Base-by-base conservation (phyloP, 2,329 filamentous ascomycete species). In the Sarocladium strictum region DNA sequence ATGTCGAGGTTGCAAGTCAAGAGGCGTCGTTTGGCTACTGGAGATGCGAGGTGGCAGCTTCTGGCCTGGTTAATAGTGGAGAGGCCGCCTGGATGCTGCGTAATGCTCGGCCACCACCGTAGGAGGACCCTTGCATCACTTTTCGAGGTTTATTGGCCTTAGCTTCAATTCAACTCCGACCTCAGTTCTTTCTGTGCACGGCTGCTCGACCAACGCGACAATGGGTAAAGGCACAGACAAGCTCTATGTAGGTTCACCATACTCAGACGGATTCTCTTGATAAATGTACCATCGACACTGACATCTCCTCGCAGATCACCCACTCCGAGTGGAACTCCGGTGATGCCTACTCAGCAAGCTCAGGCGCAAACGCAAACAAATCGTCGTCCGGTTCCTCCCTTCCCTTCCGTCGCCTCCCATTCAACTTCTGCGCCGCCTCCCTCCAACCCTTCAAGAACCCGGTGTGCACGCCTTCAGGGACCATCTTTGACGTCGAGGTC, bases 241-340 rank as follows among this genome's bases (percentile, higher is more conserved):
- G 56, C 68, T 76, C 58, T 76, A 74, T 56, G 71, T 73, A 65
- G 59, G 67, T 27, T 41, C 10, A 14, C 12, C 32, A 4, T 12
- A 7, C 43, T n/a, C 5, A 6, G 15, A 37, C 35, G 17, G 32
- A 19, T 23, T 15, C 3, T 9, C 26, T 17, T 9, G 3, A 11
- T 10, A 12, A 6, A 54, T 53, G 55, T 29, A 53, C 52, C 40
- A 15, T 49, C 56, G 29, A 51, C 41, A 52, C 43, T 53, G 35
- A 27, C 21, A 21, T 23, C 26, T 15, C 14, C 15, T 23, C 54
- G 29, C 29, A 75, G 69, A 99, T 99, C 66, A 99, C 94, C 54
- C 95, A 99, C 74, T 95, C 90, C 38, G 94, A 99, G 78, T 99
- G 94, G 94, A 86, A 90, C 7, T 96, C 91, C 5, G 84, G 87